These are phyloP conservation scores for Clathrus columnatus DNA, from an alignment of 768 basidiomycete species.

Conservation along the genomic window DNA sequence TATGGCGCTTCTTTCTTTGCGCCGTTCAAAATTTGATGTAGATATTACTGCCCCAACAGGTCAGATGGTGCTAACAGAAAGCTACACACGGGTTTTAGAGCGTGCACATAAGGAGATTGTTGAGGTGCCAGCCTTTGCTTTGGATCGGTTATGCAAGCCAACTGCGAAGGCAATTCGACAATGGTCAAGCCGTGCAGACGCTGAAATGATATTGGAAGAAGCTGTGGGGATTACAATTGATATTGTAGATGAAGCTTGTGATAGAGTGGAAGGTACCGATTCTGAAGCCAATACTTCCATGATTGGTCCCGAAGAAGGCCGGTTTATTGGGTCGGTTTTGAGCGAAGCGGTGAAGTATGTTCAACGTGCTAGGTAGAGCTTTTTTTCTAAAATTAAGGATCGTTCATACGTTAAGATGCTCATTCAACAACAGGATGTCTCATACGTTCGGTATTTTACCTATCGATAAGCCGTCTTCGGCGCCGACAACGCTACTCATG, in stretches of 20 bases:
- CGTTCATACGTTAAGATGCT: background rate
- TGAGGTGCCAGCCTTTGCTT: conserved; percentile 1
- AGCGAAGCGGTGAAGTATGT: conserved; percentile 52
- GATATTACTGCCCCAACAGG: background rate
- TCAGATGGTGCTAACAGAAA: background rate
- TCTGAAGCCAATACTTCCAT: conserved; percentile 20
- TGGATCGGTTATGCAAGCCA: background rate
- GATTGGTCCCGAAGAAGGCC: conserved; percentile 56
- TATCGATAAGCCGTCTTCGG: conserved; percentile 42
- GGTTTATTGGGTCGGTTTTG: conserved; percentile 52
- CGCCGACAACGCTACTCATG: conserved; percentile 48
- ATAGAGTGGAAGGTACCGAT: conserved; percentile 21
- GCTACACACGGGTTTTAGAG: background rate
- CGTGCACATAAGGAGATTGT: conserved; percentile 4
- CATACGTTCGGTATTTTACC: conserved; percentile 31
- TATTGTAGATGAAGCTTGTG: conserved; percentile 63
- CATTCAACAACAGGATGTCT: background rate
- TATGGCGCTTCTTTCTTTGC: conserved; percentile 5
- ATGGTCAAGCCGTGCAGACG: background rate
- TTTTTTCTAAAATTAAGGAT: background rate
- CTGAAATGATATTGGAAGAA: conserved; percentile 47
- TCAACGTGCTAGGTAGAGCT: conserved; percentile 38
- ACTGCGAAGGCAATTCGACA: background rate
- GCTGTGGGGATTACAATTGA: conserved; percentile 63
- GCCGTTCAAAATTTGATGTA: background rate